Evolutionary conservation across 306 rosid genomes (phyloP), one percentile per base, ranked within the genome.

Genomic region (Cercis canadensis): DNA sequence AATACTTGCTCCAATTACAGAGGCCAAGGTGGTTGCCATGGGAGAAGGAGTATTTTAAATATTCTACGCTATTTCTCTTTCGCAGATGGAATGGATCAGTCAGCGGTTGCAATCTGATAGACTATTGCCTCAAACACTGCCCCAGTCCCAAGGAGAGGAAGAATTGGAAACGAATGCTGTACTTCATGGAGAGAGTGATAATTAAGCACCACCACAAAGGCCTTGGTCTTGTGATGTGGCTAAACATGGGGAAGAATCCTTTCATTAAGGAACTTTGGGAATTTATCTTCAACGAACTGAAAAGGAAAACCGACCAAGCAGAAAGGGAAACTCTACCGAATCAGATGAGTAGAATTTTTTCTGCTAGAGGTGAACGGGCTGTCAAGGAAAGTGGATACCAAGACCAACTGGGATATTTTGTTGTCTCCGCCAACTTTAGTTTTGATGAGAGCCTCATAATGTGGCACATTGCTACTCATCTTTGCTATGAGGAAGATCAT

Each of bases 381-480:
- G 75, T 82, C 12, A 57, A 60, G 55, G 80, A 74, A 10, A 16
- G 36, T 5, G 5, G 39, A 34, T 3, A 19, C 2, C 58, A 67
- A 46, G 12, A 53, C 0, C 7, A 15, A 2, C 33, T 2, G 32
- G 46, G 0, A 8, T 0, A 29, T 44, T 0, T 11, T 82, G 16
- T 8, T 21, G 15, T 8, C 69, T 47, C 45, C 24, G 81, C 49
- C 0, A 75, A 70, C 0, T 19, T 60, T n/a, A 44, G 36, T 29
- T 83, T 61, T 47, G 87, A 70, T 33, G 60, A 75, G 53, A 75
- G 84, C 55, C 70, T 82, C 19, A 57, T 82, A 4, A 4, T 47
- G 8, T 78, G 84, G 81, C 84, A 83, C 75, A 78, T 83, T 65
- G 87, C 87, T 11, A 83, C 87, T n/a, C 76, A 83, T 4, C 39